Evolutionary conservation across 176 grass and related monocot genomes (phyloP), one percentile per base, ranked within the genome.

Genomic region (Bolboschoenus planiculmis): DNA sequence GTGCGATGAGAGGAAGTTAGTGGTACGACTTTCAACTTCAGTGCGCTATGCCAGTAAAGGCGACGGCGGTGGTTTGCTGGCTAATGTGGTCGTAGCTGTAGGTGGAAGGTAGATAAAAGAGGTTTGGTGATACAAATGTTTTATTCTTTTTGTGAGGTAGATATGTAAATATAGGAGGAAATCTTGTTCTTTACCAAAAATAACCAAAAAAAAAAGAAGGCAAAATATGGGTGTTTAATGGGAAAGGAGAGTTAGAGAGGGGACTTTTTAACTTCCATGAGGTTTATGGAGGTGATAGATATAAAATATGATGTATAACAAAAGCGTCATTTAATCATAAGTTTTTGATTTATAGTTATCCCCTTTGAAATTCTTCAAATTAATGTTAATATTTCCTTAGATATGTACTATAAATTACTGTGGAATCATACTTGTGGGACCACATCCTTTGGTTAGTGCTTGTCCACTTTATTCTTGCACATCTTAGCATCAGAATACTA

Each of bases 91-190:
- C 0, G 84, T 96, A 4, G 80, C 86, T 55, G 87, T 96, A 13
- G 87, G 93, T 78, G 87, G 86, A 50, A 62, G 84, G 79, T 89
- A 93, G 88, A 89, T 70, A 80, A 14, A 53, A n/a, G 80, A 50
- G 51, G 86, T 87, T 76, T 83, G 83, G 47, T 55, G 54, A 42
- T 82, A 85, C 68, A 86, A 90, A 88, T 88, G 46, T 93, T 83
- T 24, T 54, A 64, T 75, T 40, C 56, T 85, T 90, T 53, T 88
- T 88, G 86, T 84, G 85, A 55, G 81, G 82, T 87, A 90, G 88
- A 87, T 88, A 95, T 93, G 92, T 98, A 93, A 83, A 97, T 97
- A 97, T 73, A 80, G 73, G 84, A 72, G 21, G 82, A 57, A 77
- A 77, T 77, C 43, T 53, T 77, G 43, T 53, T 53, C 11, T 53